Conservation (phyloP, 2,329 filamentous ascomycete genomes). For the Teratosphaeria epicoccoides region DNA sequence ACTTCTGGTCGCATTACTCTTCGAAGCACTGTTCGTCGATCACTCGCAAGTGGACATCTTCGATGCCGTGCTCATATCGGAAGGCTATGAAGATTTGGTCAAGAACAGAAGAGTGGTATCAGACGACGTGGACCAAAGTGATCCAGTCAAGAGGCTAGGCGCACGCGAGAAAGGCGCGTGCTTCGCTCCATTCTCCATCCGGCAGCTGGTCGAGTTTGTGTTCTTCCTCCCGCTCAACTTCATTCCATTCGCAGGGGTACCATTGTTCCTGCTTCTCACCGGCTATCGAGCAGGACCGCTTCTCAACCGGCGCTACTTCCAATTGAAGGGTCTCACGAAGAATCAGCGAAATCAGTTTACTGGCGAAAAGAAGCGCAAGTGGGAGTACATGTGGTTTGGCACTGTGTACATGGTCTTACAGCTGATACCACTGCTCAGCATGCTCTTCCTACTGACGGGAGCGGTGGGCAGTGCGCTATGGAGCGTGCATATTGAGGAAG, state of each 20-base stretch:
- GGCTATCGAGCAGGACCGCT: constrained; percentile 80
- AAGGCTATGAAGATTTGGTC: constrained; percentile 59
- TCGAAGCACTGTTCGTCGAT: constrained; percentile 48
- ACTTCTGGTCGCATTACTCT: constrained; percentile 49
- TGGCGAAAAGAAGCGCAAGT: constrained; percentile 48
- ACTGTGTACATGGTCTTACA: constrained; percentile 74
- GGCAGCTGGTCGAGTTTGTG: constrained; percentile 82
- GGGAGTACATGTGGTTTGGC: constrained; percentile 92
- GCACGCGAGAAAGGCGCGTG: constrained; percentile 66
- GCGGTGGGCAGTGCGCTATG: constrained; percentile 77
- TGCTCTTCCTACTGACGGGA: constrained; percentile 85
- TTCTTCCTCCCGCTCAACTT: constrained; percentile 63
- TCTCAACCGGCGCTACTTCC: constrained; percentile 83
- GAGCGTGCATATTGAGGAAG: constrained; percentile 66
- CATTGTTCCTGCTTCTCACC: constrained; percentile 77
- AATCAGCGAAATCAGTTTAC: constrained; percentile 64
- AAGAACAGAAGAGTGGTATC: constrained; percentile 46
- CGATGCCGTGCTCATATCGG: constrained; percentile 67
- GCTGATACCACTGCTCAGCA: constrained; percentile 80
- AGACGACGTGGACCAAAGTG: constrained; percentile 62
- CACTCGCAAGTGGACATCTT: constrained; percentile 71
- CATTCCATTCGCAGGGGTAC: constrained; percentile 70
- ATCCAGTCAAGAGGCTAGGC: constrained; percentile 68
- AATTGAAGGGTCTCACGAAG: constrained; percentile 63
- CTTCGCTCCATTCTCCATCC: constrained; percentile 79